Conservation (phyloP, 768 basidiomycete genomes). For the Lactarius deliciosus region DNA sequence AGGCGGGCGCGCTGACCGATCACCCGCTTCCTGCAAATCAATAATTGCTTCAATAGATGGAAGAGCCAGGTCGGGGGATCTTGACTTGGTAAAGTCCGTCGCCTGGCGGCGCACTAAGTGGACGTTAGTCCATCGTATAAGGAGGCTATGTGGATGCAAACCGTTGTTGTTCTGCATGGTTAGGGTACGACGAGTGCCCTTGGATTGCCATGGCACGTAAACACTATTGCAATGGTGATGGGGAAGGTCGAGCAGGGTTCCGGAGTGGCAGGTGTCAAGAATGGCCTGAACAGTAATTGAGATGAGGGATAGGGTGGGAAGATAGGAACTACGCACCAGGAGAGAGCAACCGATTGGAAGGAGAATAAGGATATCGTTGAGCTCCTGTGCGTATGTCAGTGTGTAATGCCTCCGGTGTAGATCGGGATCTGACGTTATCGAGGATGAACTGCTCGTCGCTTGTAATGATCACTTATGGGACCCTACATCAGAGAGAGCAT, state of each 20-base stretch:
- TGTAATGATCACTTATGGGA: constrained; percentile 17
- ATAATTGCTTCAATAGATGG: background rate
- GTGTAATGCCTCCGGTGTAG: background rate
- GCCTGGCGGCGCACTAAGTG: constrained; percentile 23
- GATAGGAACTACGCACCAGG: constrained; percentile 18
- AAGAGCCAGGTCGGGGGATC: background rate
- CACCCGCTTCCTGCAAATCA: background rate
- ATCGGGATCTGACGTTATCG: constrained; percentile 29
- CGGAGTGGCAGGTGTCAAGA: constrained; percentile 34
- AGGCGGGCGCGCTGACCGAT: background rate
- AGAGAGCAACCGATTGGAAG: constrained; percentile 30
- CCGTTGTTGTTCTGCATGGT: constrained; percentile 28
- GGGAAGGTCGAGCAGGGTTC: constrained; percentile 33
- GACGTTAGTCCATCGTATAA: background rate
- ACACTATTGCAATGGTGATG: constrained; percentile 32
- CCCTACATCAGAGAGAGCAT: background rate
- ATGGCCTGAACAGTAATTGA: constrained; percentile 23
- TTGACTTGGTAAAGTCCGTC: background rate
- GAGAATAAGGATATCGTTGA: constrained; percentile 21
- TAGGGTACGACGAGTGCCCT: constrained; percentile 29
- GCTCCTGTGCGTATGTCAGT: constrained; percentile 18
- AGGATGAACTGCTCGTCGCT: constrained; percentile 28
- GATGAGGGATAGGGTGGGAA: too few relatives aligned
- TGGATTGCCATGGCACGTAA: constrained; percentile 33
- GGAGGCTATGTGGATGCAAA: background rate